A percentile compares a stretch with the other conserved stretches of the same genome.
Evolutionary conservation across 2,329 filamentous ascomycete species (phyloP).

Genomic region (Apiospora phragmitis): DNA sequence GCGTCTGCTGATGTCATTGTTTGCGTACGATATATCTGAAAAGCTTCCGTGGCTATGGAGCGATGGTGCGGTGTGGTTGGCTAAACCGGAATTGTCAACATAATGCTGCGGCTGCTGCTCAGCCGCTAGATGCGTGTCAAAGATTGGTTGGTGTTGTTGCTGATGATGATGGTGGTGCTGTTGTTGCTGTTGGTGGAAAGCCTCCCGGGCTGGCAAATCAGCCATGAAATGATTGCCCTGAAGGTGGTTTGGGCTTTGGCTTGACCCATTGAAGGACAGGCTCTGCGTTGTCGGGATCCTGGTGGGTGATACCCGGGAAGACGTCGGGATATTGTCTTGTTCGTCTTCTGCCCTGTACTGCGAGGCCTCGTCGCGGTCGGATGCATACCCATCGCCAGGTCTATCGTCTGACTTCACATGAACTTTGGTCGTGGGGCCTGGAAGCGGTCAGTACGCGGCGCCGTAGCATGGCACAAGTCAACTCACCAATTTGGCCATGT

Average conservation of each 20-base stretch:
- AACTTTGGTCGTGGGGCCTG: slow-evolving; percentile 39
- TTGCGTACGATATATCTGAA: slow-evolving; percentile 9
- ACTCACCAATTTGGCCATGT: slow-evolving; percentile 58
- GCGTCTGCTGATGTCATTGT: slow-evolving; percentile 12
- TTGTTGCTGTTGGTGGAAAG: neutral
- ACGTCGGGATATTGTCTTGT: slow-evolving; percentile 34
- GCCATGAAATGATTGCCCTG: slow-evolving; percentile 39
- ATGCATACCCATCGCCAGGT: slow-evolving; percentile 46
- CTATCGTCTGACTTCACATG: slow-evolving; percentile 56
- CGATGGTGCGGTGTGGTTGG: slow-evolving; percentile 39
- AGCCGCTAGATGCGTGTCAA: slow-evolving; percentile 1
- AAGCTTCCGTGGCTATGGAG: slow-evolving; percentile 10
- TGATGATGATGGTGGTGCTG: slow-evolving; percentile 17
- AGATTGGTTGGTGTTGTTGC: slow-evolving; percentile 20
- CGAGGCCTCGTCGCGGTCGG: slow-evolving; percentile 47
- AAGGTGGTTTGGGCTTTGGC: slow-evolving; percentile 35
- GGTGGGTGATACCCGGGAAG: slow-evolving; percentile 37
- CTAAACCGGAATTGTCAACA: slow-evolving; percentile 24
- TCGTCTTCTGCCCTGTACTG: slow-evolving; percentile 43
- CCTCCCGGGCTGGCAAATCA: slow-evolving; percentile 3
- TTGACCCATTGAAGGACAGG: slow-evolving; percentile 36
- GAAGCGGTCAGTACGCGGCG: neutral
- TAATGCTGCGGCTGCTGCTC: slow-evolving; percentile 21
- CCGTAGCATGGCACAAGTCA: neutral
- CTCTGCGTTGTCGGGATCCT: slow-evolving; percentile 36